phyloP scores from a whole-genome alignment of 176 grass and related monocot genomes.

The Pontederia paniculata region DNA sequence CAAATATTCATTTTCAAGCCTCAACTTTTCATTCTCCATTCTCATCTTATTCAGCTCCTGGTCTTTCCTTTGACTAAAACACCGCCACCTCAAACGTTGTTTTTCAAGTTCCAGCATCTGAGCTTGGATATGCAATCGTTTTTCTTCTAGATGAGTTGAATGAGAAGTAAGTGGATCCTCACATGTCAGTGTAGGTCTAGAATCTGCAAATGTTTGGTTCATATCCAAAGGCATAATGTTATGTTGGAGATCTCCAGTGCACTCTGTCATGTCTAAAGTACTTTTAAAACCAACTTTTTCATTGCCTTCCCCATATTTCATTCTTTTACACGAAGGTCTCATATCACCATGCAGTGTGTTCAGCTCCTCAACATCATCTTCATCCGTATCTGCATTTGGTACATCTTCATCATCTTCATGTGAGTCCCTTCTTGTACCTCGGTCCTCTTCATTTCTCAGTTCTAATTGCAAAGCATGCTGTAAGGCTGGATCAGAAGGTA shows the following conservation, averaged over 20 bases:
- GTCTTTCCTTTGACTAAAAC: conserved; percentile 59
- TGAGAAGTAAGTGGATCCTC: conserved; percentile 29
- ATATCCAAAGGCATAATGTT: conserved; percentile 37
- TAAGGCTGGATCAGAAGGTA: conserved; percentile 63
- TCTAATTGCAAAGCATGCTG: conserved; percentile 56
- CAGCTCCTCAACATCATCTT: conserved; percentile 48
- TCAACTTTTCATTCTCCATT: conserved; percentile 67
- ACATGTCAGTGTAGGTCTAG: conserved; percentile 20
- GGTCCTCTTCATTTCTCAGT: conserved; percentile 61
- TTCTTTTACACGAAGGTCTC: conserved; percentile 39
- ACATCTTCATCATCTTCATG: conserved; percentile 41
- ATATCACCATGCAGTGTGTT: conserved; percentile 29
- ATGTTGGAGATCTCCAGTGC: conserved; percentile 22
- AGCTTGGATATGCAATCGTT: conserved; percentile 41
- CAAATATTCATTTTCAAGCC: conserved; percentile 58
- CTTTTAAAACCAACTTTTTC: conserved; percentile 33
- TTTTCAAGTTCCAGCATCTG: conserved; percentile 53
- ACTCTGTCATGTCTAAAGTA: conserved; percentile 27
- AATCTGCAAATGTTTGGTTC: conserved; percentile 36
- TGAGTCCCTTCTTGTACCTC: conserved; percentile 23
- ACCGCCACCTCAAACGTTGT: conserved; percentile 53
- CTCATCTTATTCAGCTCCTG: conserved; percentile 57
- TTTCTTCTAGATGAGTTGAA: conserved; percentile 37
- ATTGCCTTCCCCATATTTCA: conserved; percentile 21
- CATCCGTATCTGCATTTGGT: conserved; percentile 39